Evolutionary conservation across 768 basidiomycete species (phyloP).

Genomic region (Calocybe gangraenosa): DNA sequence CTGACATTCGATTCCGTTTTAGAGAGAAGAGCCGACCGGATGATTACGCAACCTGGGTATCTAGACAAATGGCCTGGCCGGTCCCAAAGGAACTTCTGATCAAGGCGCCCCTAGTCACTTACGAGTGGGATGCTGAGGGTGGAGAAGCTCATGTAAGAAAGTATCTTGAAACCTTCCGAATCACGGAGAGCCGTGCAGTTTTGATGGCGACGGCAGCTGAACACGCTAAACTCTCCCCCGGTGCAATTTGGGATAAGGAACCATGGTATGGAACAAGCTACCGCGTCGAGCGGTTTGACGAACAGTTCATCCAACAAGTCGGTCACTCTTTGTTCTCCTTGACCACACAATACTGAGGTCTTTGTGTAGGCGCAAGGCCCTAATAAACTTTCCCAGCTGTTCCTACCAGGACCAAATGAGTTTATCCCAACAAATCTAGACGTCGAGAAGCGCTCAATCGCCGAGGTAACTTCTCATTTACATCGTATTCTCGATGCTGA

Average conservation of each 20-base stretch:
- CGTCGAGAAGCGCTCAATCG: conserved; percentile 70
- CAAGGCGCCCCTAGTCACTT: conserved; percentile 63
- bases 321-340: conserved; percentile 2
- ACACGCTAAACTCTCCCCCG: conserved; percentile 41
- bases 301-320: conserved; percentile 56
- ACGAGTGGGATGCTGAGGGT: conserved; percentile 63
- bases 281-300: conserved; percentile 64
- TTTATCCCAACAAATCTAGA: conserved; percentile 88
- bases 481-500: conserved; percentile 4
- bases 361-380: conserved; percentile 51
- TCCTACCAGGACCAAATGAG: conserved; percentile 79
- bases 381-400: conserved; percentile 65
- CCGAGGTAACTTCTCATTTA: conserved; percentile 39
- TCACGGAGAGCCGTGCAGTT: conserved; percentile 62
- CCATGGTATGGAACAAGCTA: conserved; percentile 93
- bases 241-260: conserved; percentile 64
- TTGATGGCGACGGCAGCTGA: conserved; percentile 78
- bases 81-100: conserved; percentile 76
- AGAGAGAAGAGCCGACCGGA: conserved; percentile 81
- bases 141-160: conserved; percentile 52
- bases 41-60: conserved; percentile 70
- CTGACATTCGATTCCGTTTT: conserved; percentile 78
- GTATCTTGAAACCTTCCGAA: conserved; percentile 55
- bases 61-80: conserved; percentile 76
- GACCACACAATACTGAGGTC: conserved; percentile 3